Conservation (phyloP, 768 basidiomycete species). For the Clitopilus passeckerianus region DNA sequence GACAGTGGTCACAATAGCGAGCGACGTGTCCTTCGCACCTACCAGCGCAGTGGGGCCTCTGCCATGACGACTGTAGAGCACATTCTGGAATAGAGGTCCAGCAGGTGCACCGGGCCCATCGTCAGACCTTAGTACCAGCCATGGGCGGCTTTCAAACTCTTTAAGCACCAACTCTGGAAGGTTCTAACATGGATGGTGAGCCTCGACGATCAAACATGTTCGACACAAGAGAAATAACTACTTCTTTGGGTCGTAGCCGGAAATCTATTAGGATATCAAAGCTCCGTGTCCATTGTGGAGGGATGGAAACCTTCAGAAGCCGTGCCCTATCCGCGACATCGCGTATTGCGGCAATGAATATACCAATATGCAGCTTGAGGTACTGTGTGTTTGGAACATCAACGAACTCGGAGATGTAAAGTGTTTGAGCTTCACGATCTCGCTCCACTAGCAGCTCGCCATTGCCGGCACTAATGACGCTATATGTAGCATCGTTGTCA, state of each 20-base stretch:
- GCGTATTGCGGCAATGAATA: neutral
- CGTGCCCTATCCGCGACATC: neutral
- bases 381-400: neutral
- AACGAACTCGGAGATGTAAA: conserved; percentile 5
- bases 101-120: too few species aligned
- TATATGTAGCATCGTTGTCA: conserved; percentile 4
- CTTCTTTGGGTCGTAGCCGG: neutral
- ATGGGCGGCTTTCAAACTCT: too few species aligned
- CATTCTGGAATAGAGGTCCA: too few species aligned
- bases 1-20: too few species aligned
- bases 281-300: too few species aligned
- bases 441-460: conserved; percentile 5
- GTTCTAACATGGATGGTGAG: too few species aligned
- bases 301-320: neutral
- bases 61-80: too few species aligned
- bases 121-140: too few species aligned
- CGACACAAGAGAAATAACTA: neutral
- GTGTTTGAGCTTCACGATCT: conserved; percentile 3
- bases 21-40: too few species aligned
- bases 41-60: too few species aligned
- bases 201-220: too few species aligned
- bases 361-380: conserved; percentile 2
- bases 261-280: neutral
- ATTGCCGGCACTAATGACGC: conserved; percentile 2
- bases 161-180: too few species aligned